Conservation (phyloP, 176 grass and related monocot genomes). For the Bothriochloa decipiens region DNA sequence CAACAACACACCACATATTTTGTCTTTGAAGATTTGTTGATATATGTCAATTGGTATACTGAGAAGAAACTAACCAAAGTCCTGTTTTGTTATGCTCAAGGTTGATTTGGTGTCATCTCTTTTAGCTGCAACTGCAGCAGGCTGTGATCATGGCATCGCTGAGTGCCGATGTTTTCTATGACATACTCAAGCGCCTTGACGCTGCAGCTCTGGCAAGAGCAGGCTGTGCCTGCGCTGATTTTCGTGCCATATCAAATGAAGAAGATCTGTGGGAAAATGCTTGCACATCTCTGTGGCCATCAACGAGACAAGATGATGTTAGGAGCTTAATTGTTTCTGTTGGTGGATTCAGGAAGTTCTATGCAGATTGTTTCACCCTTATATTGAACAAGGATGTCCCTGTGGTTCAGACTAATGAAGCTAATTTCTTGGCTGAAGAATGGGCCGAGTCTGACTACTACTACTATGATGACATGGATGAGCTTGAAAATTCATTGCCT, state of each 20-base stretch:
- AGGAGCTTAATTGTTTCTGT: slow-evolving; percentile 48
- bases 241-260: slow-evolving; percentile 44
- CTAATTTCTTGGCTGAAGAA: slow-evolving; percentile 45
- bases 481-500: slow-evolving; percentile 38
- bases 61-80: neutral
- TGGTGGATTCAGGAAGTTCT: slow-evolving; percentile 61
- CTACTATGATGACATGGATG: slow-evolving; percentile 39
- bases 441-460: slow-evolving; percentile 47
- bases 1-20: neutral
- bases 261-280: slow-evolving; percentile 54
- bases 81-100: slow-evolving; percentile 23
- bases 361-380: slow-evolving; percentile 55
- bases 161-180: slow-evolving; percentile 51
- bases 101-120: slow-evolving; percentile 19
- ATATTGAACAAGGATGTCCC: slow-evolving; percentile 55
- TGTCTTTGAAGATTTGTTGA: neutral
- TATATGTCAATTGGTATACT: neutral
- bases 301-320: slow-evolving; percentile 33
- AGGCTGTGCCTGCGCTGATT: slow-evolving; percentile 50
- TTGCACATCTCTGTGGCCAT: slow-evolving; percentile 47
- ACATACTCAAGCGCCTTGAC: slow-evolving; percentile 53
- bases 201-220: slow-evolving; percentile 52
- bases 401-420: slow-evolving; percentile 33
- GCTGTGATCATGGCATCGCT: slow-evolving; percentile 35
- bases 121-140: slow-evolving; percentile 16